Conservation (phyloP, 106 monocot genomes). For the Narthecium ossifragum region DNA sequence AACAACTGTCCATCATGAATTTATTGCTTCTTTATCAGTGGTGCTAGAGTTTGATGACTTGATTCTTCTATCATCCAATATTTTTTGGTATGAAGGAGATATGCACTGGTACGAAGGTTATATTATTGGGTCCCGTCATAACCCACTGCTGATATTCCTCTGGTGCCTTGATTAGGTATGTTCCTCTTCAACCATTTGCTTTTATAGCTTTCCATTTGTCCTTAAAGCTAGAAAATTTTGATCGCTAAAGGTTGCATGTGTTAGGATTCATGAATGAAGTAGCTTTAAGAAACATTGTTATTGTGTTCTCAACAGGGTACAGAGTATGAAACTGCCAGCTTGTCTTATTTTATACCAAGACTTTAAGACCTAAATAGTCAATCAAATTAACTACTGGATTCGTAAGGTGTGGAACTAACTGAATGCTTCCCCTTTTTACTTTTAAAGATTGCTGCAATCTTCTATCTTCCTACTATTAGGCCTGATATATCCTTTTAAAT, state of each 20-base stretch:
- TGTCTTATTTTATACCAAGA: not conserved
- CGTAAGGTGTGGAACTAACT: not conserved
- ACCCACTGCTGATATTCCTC: slow-evolving; percentile 25
- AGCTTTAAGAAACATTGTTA: not conserved
- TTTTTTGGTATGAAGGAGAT: slow-evolving; percentile 21
- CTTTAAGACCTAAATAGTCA: slow-evolving; percentile 4
- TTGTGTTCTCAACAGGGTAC: not conserved
- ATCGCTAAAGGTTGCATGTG: not conserved
- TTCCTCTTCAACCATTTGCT: slow-evolving; percentile 1
- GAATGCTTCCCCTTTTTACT: slow-evolving; percentile 16
- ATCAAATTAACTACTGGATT: slow-evolving; percentile 8
- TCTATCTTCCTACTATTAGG: slow-evolving; percentile 3
- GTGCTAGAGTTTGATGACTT: slow-evolving; percentile 19
- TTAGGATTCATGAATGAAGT: not conserved
- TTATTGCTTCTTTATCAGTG: slow-evolving; percentile 6
- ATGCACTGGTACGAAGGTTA: slow-evolving; percentile 24
- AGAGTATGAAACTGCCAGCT: slow-evolving; percentile 6
- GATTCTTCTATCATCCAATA: slow-evolving; percentile 10
- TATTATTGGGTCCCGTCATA: slow-evolving; percentile 22
- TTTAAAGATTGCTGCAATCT: slow-evolving; percentile 25
- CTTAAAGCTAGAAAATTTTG: not conserved
- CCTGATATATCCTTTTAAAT: slow-evolving; percentile 7
- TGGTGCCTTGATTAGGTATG: slow-evolving; percentile 20
- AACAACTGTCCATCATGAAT: slow-evolving; percentile 5
- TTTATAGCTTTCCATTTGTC: not conserved